These are phyloP conservation scores for Lecanicillium sp. DNA, from an alignment of 2,329 filamentous ascomycete species.

Conservation along the genomic window DNA sequence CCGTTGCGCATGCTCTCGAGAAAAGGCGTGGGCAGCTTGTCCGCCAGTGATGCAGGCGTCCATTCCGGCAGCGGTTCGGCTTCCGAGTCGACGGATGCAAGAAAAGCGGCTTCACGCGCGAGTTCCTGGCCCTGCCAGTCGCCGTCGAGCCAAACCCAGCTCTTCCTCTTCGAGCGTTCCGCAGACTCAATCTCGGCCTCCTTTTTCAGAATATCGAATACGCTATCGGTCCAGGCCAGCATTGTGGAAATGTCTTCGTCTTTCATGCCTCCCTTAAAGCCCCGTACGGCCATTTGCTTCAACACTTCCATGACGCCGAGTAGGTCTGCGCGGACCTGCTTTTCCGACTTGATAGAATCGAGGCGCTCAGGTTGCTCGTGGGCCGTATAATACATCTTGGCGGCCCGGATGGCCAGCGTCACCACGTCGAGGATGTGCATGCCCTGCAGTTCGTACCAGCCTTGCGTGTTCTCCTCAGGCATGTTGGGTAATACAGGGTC, in stretches of 20 bases:
- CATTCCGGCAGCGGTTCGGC: slow-evolving; percentile 58
- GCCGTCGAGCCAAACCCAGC: slow-evolving; percentile 72
- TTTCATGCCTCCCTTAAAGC: slow-evolving; percentile 75
- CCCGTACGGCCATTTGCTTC: slow-evolving; percentile 82
- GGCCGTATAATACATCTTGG: slow-evolving; percentile 92
- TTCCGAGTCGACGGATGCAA: slow-evolving; percentile 62
- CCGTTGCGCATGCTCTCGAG: slow-evolving; percentile 69
- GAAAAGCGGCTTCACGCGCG: slow-evolving; percentile 73
- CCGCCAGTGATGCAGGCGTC: slow-evolving; percentile 36
- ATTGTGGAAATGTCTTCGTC: slow-evolving; percentile 72
- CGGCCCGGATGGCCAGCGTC: slow-evolving; percentile 89
- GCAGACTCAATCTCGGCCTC: slow-evolving; percentile 71
- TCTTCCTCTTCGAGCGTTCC: slow-evolving; percentile 60
- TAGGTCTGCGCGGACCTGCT: slow-evolving; percentile 73
- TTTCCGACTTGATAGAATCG: slow-evolving; percentile 81
- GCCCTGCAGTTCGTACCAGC: slow-evolving; percentile 82
- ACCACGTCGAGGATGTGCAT: slow-evolving; percentile 88
- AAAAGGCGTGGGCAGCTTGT: slow-evolving; percentile 61
- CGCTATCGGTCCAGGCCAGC: slow-evolving; percentile 68
- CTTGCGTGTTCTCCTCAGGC: slow-evolving; percentile 42
- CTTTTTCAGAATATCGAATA: slow-evolving; percentile 65
- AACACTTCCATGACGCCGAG: slow-evolving; percentile 82
- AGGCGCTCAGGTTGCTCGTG: slow-evolving; percentile 82
- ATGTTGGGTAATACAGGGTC: slow-evolving; percentile 27
- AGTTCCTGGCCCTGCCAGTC: slow-evolving; percentile 71